Evolutionary conservation across 2,329 filamentous ascomycete species (phyloP).

Genomic region (Fusarium setosum): DNA sequence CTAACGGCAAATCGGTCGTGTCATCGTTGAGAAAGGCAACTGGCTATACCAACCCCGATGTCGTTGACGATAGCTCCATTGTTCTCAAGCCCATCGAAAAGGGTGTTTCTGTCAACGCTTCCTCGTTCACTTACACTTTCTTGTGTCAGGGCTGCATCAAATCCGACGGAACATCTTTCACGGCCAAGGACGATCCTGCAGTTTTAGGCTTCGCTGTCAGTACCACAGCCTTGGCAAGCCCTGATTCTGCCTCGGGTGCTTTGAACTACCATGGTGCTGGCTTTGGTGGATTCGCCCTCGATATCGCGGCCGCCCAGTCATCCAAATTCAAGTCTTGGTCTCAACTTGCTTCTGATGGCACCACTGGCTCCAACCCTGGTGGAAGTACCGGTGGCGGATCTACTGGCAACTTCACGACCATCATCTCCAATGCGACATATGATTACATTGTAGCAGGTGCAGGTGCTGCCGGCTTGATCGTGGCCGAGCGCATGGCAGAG

Average conservation of each 20-base stretch:
- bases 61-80: constrained; percentile 69
- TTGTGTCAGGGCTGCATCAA: constrained; percentile 69
- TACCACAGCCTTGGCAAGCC: constrained; percentile 54
- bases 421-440: constrained; percentile 52
- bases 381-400: constrained; percentile 43
- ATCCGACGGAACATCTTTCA: constrained; percentile 56
- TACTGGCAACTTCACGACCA: constrained; percentile 44
- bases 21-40: constrained; percentile 69
- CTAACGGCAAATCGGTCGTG: constrained; percentile 62
- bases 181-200: constrained; percentile 56
- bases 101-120: constrained; percentile 66
- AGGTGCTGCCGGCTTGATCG: constrained; percentile 70
- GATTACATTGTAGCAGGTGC: constrained; percentile 74
- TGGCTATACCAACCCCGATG: constrained; percentile 68
- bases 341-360: constrained; percentile 55
- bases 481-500: constrained; percentile 69
- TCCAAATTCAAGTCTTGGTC: constrained; percentile 56
- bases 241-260: constrained; percentile 46
- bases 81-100: constrained; percentile 66
- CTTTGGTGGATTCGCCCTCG: constrained; percentile 58
- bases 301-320: constrained; percentile 50
- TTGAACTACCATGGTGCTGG: constrained; percentile 54
- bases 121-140: constrained; percentile 72
- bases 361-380: constrained; percentile 42
- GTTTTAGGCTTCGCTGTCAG: constrained; percentile 69